phyloP scores from a whole-genome alignment of 2,329 filamentous ascomycete species.

The Neonectria ditissima region DNA sequence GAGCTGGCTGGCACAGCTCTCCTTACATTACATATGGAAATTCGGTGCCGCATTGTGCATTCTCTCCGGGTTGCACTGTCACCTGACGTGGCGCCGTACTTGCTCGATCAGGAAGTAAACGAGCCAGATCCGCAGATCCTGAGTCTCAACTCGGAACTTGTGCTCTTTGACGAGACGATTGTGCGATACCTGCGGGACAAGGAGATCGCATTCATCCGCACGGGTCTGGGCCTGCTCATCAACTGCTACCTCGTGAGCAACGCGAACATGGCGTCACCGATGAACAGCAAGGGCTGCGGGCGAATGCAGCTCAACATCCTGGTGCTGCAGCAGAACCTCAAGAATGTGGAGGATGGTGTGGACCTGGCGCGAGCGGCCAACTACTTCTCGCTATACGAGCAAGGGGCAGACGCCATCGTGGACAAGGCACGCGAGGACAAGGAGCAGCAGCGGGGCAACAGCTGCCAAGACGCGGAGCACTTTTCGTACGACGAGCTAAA shows the following conservation, averaged over 20 bases:
- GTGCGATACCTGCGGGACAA: constrained; percentile 76
- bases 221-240: constrained; percentile 80
- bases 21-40: constrained; percentile 88
- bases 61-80: constrained; percentile 76
- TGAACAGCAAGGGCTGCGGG: constrained; percentile 87
- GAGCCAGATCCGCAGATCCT: constrained; percentile 85
- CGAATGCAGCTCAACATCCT: constrained; percentile 94
- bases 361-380: constrained; percentile 71
- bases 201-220: constrained; percentile 81
- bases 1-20: constrained; percentile 83
- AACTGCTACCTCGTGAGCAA: constrained; percentile 83
- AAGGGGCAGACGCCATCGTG: constrained; percentile 74
- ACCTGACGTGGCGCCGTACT: constrained; percentile 70
- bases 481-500: constrained; percentile 77
- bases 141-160: constrained; percentile 84
- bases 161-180: constrained; percentile 88
- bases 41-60: constrained; percentile 86
- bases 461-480: constrained; percentile 52
- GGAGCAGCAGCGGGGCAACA: constrained; percentile 51
- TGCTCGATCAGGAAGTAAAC: constrained; percentile 77
- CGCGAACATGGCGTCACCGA: constrained; percentile 76
- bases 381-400: constrained; percentile 77
- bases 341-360: constrained; percentile 84
- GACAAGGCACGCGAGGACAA: constrained; percentile 66
- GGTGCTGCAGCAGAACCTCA: constrained; percentile 95